phyloP scores from a whole-genome alignment of 2,329 filamentous ascomycete genomes.

The Nemania abortiva region DNA sequence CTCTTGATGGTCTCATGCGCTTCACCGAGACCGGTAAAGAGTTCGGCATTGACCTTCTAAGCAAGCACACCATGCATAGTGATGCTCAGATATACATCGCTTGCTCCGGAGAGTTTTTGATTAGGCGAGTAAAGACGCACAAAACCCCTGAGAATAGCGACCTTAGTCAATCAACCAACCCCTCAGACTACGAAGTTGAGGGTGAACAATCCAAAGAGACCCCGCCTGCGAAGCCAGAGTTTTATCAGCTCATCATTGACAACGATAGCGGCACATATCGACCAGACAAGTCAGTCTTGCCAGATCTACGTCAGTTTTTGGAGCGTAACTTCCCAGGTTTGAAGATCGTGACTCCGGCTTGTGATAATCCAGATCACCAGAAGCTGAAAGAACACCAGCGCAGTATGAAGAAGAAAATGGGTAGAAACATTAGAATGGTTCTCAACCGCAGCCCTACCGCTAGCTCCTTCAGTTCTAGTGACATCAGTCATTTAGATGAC shows the following conservation, averaged over 20 bases:
- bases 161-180: constrained; percentile 63
- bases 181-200: constrained; percentile 56
- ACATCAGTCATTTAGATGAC: constrained; percentile 64
- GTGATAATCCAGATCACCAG: constrained; percentile 79
- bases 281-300: constrained; percentile 82
- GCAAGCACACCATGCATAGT: constrained; percentile 97
- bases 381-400: constrained; percentile 82
- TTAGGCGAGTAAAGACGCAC: constrained; percentile 73
- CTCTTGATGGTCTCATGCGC: constrained; percentile 84
- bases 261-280: constrained; percentile 96
- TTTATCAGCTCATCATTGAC: constrained; percentile 91
- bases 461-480: constrained; percentile 64
- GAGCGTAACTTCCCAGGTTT: constrained; percentile 81
- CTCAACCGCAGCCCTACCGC: constrained; percentile 66
- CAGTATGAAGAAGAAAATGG: constrained; percentile 76
- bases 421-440: constrained; percentile 64
- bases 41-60: constrained; percentile 91
- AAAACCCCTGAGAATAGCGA: constrained; percentile 58
- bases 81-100: constrained; percentile 92
- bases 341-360: constrained; percentile 79
- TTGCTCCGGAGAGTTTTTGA: constrained; percentile 92
- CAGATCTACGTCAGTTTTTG: constrained; percentile 77
- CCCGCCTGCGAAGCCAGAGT: constrained; percentile 61
- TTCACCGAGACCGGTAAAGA: constrained; percentile 97
- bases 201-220: constrained; percentile 60